Percentiles rank a stretch among this genome's conserved stretches.
Conservation (phyloP, 2,329 filamentous ascomycete genomes). For the Emmonsia crescens region DNA sequence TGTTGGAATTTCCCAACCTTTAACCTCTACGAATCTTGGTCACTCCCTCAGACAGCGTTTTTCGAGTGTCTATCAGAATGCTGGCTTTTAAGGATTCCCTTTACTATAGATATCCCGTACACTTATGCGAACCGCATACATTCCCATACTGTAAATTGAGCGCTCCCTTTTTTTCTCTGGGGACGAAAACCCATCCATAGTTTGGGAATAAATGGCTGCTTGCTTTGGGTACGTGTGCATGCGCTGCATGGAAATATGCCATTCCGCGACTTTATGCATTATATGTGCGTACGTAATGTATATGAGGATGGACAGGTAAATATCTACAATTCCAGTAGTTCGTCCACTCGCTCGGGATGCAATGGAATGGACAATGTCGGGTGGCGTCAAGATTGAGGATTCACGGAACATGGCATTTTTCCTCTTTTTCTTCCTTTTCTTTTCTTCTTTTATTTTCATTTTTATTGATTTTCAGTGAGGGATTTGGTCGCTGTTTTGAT, state of each 20-base stretch:
- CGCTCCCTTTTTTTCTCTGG: too few relatives aligned
- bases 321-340: too few relatives aligned
- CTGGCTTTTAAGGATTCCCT: too few relatives aligned
- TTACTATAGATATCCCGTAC: too few relatives aligned
- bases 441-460: neutral
- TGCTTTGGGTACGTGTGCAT: neutral
- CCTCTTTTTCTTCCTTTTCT: neutral
- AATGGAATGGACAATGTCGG: neutral
- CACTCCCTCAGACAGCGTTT: too few relatives aligned
- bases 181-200: neutral
- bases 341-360: neutral
- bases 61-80: too few relatives aligned
- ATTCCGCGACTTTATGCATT: neutral
- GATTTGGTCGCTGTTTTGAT: too few relatives aligned
- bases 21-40: neutral
- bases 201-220: neutral
- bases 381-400: neutral
- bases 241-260: neutral
- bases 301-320: neutral
- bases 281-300: neutral
- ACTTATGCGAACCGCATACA: too few relatives aligned
- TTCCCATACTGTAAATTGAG: too few relatives aligned
- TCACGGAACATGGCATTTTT: neutral
- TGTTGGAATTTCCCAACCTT: neutral
- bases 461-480: too few relatives aligned